Evolutionary conservation across 306 rosid genomes (phyloP).

Genomic region (Acacia crassicarpa): DNA sequence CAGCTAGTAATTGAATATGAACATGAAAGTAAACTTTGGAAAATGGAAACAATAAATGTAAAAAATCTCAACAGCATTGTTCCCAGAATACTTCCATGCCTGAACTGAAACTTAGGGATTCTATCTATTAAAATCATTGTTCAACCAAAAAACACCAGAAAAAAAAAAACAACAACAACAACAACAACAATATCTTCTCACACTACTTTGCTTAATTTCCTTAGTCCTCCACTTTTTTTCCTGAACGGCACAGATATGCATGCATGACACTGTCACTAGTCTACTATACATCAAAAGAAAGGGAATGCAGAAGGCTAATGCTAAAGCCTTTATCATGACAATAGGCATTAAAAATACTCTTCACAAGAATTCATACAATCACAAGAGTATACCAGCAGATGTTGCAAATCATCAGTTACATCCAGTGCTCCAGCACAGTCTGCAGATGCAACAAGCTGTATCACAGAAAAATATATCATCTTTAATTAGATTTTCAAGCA

Average conservation of each 20-base stretch:
- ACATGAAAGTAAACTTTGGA: not conserved
- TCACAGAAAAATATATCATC: constrained; percentile 59
- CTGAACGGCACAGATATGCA: not conserved
- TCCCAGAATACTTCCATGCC: not conserved
- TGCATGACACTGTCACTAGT: not conserved
- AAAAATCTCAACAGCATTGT: constrained; percentile 15
- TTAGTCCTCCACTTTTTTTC: not conserved
- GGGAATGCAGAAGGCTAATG: not conserved
- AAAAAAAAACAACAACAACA: too few relatives aligned
- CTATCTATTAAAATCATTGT: not conserved
- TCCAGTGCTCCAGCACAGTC: constrained; percentile 99
- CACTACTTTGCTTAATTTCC: not conserved
- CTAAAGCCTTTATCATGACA: constrained; percentile 6
- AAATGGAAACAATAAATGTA: constrained; percentile 5
- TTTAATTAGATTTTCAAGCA: constrained; percentile 30
- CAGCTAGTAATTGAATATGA: constrained; percentile 1
- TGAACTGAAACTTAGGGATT: constrained; percentile 7
- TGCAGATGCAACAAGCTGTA: constrained; percentile 97
- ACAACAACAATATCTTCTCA: too few relatives aligned
- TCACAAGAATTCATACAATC: constrained; percentile 13
- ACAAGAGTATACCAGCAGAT: constrained; percentile 66
- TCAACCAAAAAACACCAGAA: not conserved
- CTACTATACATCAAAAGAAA: not conserved
- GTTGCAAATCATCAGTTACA: constrained; percentile 88
- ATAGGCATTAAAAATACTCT: not conserved